phyloP scores from a whole-genome alignment of 129 eudicot genomes.

The Logfia minima region DNA sequence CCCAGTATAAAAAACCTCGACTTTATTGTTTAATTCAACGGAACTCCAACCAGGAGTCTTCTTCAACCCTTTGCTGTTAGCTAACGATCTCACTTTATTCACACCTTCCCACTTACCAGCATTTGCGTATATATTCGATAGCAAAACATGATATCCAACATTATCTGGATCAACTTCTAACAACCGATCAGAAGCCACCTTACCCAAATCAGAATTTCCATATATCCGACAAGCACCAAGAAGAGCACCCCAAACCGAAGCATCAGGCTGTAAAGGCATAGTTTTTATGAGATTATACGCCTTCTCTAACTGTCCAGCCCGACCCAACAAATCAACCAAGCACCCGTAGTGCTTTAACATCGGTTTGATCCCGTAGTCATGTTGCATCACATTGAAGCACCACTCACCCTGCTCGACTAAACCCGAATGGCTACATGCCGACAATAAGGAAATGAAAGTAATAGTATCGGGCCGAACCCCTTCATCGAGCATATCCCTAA shows the following conservation, averaged over 20 bases:
- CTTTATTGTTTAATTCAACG: slow-evolving; percentile 52
- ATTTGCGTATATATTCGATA: slow-evolving; percentile 82
- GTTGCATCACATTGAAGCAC: slow-evolving; percentile 63
- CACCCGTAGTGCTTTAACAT: slow-evolving; percentile 77
- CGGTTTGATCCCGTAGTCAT: slow-evolving; percentile 60
- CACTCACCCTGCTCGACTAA: slow-evolving; percentile 64
- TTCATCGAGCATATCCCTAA: slow-evolving; percentile 55
- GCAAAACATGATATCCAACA: slow-evolving; percentile 75
- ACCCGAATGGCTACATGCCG: slow-evolving; percentile 91
- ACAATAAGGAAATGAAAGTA: slow-evolving; percentile 65
- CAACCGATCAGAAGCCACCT: slow-evolving; percentile 54
- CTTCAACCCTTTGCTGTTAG: slow-evolving; percentile 62
- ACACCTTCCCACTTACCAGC: slow-evolving; percentile 88
- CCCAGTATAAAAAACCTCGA: slow-evolving; percentile 79
- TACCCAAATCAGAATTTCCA: slow-evolving; percentile 73
- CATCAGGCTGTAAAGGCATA: slow-evolving; percentile 73
- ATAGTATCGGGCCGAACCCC: slow-evolving; percentile 68
- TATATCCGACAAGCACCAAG: slow-evolving; percentile 84
- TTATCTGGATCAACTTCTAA: slow-evolving; percentile 61
- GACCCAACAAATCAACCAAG: slow-evolving; percentile 80
- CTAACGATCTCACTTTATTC: slow-evolving; percentile 64
- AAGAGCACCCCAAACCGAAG: slow-evolving; percentile 90
- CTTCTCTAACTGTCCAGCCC: slow-evolving; percentile 68
- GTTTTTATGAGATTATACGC: slow-evolving; percentile 62
- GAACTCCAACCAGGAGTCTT: slow-evolving; percentile 98